phyloP scores from a whole-genome alignment of 2,329 filamentous ascomycete species.

The Diatrype stigma region DNA sequence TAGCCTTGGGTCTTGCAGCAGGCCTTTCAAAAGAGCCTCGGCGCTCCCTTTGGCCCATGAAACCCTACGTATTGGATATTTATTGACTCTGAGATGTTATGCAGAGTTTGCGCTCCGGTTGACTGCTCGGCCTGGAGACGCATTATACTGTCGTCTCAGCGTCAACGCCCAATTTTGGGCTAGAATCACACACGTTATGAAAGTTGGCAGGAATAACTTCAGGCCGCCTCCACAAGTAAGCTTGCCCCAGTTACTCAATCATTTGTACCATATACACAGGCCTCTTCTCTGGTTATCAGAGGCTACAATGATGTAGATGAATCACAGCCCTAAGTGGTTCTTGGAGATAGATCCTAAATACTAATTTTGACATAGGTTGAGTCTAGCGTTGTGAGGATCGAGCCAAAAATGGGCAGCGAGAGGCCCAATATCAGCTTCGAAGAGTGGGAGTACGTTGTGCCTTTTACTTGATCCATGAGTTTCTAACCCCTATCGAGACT shows the following conservation, averaged over 20 bases:
- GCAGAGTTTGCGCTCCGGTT: constrained; percentile 82
- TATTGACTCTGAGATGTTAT: constrained; percentile 27
- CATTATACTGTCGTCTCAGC: constrained; percentile 83
- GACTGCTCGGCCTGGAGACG: constrained; percentile 81
- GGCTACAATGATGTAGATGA: no score
- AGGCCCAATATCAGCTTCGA: constrained; percentile 87
- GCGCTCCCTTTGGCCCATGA: no score
- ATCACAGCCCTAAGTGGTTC: no score
- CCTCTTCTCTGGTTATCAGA: no score
- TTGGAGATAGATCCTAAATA: no score
- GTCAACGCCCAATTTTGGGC: constrained; percentile 95
- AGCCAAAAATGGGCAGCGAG: constrained; percentile 73
- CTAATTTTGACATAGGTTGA: constrained; percentile 60
- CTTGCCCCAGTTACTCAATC: background rate
- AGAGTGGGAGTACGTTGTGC: constrained; percentile 67
- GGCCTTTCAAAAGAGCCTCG: no score
- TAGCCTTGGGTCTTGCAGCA: no score
- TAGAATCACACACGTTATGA: constrained; percentile 61
- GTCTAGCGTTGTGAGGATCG: constrained; percentile 82
- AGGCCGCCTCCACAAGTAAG: constrained; percentile 67
- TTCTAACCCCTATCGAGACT: background rate
- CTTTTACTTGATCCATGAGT: constrained; percentile 2
- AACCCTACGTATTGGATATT: no score
- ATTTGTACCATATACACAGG: no score
- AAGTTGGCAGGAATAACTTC: constrained; percentile 96